phyloP scores from a whole-genome alignment of 352 stramenopile genomes.

The Nannochloropsis limnetica region DNA sequence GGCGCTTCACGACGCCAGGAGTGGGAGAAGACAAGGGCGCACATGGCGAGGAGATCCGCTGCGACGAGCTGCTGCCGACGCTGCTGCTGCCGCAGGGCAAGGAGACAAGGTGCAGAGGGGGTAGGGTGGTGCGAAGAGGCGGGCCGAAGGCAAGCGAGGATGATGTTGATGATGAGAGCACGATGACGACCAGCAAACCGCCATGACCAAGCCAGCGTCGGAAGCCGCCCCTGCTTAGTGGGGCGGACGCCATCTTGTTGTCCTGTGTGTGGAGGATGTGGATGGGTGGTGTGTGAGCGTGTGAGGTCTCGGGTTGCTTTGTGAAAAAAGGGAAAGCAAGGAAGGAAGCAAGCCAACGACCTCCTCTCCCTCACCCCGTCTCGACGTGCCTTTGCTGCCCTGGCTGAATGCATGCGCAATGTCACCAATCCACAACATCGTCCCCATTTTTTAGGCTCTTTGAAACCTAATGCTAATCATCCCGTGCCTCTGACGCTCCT shows the following conservation, averaged over 20 bases:
- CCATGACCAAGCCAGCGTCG: background rate
- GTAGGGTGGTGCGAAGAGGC: background rate
- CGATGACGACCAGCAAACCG: background rate
- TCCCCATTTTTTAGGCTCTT: background rate
- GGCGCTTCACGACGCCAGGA: background rate
- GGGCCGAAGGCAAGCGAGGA: background rate
- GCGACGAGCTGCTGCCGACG: background rate
- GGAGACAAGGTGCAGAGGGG: background rate
- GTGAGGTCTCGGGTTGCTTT: background rate
- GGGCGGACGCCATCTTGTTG: background rate
- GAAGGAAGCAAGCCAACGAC: background rate
- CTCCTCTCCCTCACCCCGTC: background rate
- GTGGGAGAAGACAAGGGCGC: background rate
- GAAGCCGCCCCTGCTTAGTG: background rate
- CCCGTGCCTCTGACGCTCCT: background rate
- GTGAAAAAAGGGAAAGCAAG: background rate
- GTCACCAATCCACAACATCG: background rate
- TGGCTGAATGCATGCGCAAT: background rate
- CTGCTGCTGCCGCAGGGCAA: background rate
- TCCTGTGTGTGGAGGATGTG: background rate
- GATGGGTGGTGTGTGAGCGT: background rate
- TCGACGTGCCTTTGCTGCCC: background rate
- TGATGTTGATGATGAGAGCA: background rate
- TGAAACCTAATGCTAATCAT: background rate
- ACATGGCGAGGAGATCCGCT: background rate